These are phyloP conservation scores for Apophysomyces ossiformis DNA, from an alignment of 371 early-diverging fungal species.

Conservation along the genomic window DNA sequence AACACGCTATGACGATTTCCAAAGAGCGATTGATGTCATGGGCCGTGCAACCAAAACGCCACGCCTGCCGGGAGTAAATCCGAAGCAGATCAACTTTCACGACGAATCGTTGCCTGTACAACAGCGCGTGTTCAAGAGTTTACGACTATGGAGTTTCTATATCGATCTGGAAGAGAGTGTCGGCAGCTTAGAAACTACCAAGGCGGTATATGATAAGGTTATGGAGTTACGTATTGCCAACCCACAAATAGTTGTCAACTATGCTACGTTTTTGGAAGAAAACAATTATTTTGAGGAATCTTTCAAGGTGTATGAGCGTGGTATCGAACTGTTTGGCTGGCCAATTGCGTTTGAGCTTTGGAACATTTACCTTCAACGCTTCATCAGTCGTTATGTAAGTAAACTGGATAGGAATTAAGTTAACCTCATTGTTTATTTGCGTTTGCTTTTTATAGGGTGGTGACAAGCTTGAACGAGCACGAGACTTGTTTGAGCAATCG, in stretches of 20 bases:
- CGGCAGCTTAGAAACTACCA: slow-evolving; percentile 85
- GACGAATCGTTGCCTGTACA: slow-evolving; percentile 78
- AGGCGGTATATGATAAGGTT: slow-evolving; percentile 90
- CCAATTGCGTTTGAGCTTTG: slow-evolving; percentile 97
- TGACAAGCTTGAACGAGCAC: slow-evolving; percentile 86
- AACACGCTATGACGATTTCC: slow-evolving; percentile 72
- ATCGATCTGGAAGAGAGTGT: slow-evolving; percentile 94
- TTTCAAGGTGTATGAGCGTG: slow-evolving; percentile 95
- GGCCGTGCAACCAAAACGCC: slow-evolving; percentile 78
- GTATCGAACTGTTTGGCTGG: slow-evolving; percentile 93
- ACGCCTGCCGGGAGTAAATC: slow-evolving; percentile 39
- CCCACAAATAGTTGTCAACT: slow-evolving; percentile 94
- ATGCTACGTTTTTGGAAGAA: slow-evolving; percentile 90
- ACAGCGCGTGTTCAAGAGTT: slow-evolving; percentile 86
- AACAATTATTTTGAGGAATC: slow-evolving; percentile 92
- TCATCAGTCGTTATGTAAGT: slow-evolving; percentile 82
- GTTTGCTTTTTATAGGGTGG: slow-evolving; percentile 63
- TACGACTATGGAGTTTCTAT: slow-evolving; percentile 92
- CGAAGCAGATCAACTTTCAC: slow-evolving; percentile 57
- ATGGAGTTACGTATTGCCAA: slow-evolving; percentile 94
- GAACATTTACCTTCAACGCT: slow-evolving; percentile 93
- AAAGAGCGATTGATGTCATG: slow-evolving; percentile 77
- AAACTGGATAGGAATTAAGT: too few relatives aligned
- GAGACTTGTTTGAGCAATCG: slow-evolving; percentile 97
- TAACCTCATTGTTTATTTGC: background rate